These are phyloP conservation scores for Aspergillus homomorphus DNA, from an alignment of 495 filamentous ascomycete genomes.

Conservation along the genomic window DNA sequence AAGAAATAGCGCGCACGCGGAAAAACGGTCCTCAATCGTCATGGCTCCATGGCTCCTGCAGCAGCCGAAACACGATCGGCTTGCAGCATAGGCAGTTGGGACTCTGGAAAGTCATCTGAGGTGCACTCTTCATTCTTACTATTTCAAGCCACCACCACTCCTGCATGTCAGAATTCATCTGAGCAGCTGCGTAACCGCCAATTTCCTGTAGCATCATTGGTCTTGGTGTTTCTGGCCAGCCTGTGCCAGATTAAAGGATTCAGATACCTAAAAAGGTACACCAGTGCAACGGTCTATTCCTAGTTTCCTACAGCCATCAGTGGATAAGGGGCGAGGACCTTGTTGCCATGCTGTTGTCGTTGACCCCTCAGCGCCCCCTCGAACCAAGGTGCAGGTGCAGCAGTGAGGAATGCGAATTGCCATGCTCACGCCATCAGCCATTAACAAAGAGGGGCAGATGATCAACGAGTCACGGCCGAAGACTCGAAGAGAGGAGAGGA, in stretches of 20 bases:
- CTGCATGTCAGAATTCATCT: not conserved
- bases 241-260: not conserved
- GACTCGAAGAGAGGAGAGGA: not conserved
- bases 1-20: slow-evolving; percentile 4
- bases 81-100: slow-evolving; percentile 2
- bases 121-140: not conserved
- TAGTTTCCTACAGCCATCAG: too few species aligned
- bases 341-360: not conserved
- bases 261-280: not conserved
- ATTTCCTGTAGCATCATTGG: not conserved
- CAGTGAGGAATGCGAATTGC: not conserved
- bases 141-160: not conserved
- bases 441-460: slow-evolving; percentile 6
- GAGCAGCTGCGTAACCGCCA: not conserved
- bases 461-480: slow-evolving; percentile 4
- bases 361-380: too few species aligned
- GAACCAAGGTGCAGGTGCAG: not conserved
- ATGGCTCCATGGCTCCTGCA: not conserved
- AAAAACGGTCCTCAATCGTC: slow-evolving; percentile 1
- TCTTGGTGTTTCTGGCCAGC: not conserved
- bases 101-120: not conserved
- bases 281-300: not conserved
- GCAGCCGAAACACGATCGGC: slow-evolving; percentile 1
- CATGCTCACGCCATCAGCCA: slow-evolving; percentile 2
- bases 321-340: not conserved